phyloP scores from a whole-genome alignment of 306 rosid species.

The Dryas alaskensis region DNA sequence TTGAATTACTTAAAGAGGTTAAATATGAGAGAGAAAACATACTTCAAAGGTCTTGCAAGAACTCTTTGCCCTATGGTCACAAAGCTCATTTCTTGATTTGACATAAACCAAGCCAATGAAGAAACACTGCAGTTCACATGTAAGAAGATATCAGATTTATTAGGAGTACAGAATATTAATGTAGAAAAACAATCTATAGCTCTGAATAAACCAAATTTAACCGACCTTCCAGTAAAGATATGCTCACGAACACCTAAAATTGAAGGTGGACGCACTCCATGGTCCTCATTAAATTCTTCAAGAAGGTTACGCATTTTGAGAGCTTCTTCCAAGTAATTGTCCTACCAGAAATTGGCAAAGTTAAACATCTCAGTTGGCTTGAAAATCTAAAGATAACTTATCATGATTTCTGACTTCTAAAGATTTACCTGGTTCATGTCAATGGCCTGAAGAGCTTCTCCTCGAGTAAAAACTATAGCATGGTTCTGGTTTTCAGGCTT shows the following conservation, averaged over 20 bases:
- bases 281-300: slow-evolving; percentile 94
- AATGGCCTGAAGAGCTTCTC: slow-evolving; percentile 96
- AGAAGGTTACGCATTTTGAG: slow-evolving; percentile 96
- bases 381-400: slow-evolving; percentile 21
- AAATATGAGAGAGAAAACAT: slow-evolving; percentile 38
- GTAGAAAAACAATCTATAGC: slow-evolving; percentile 11
- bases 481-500: slow-evolving; percentile 99
- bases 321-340: slow-evolving; percentile 97
- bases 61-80: slow-evolving; percentile 97
- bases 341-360: slow-evolving; percentile 50
- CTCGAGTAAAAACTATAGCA: slow-evolving; percentile 87
- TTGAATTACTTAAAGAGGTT: slow-evolving; percentile 7
- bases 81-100: slow-evolving; percentile 96
- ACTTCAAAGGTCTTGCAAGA: slow-evolving; percentile 97
- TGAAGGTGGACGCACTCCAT: slow-evolving; percentile 91
- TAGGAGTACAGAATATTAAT: slow-evolving; percentile 4
- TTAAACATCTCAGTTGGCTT: slow-evolving; percentile 31
- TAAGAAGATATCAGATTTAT: slow-evolving; percentile 14
- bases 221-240: slow-evolving; percentile 95
- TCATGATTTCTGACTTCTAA: slow-evolving; percentile 21
- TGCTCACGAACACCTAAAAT: slow-evolving; percentile 98
- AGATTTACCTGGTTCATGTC: slow-evolving; percentile 92
- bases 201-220: slow-evolving; percentile 8
- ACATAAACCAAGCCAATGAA: slow-evolving; percentile 99
- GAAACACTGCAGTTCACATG: slow-evolving; percentile 68